Conservation (phyloP, 345 rosid species). For the Eutrema heterophyllum region DNA sequence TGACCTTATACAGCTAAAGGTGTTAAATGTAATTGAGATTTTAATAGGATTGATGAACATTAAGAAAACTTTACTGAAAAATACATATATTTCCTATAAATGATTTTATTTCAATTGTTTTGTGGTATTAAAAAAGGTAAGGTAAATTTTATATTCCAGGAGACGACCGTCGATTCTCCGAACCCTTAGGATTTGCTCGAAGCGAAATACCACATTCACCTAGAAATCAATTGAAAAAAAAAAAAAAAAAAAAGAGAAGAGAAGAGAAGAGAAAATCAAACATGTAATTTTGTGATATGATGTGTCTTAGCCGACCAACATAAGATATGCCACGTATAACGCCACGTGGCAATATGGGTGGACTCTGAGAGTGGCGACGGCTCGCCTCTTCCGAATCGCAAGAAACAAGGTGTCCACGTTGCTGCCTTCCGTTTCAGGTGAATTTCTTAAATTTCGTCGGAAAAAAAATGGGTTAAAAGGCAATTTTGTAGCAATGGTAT, state of each 20-base stretch:
- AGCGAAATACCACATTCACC: background rate
- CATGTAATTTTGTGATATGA: slow-evolving; percentile 3
- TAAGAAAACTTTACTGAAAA: too few relatives aligned
- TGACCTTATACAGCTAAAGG: background rate
- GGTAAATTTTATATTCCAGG: too few relatives aligned
- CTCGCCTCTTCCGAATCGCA: slow-evolving; percentile 2
- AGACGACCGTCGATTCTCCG: too few relatives aligned
- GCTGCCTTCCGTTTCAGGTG: background rate
- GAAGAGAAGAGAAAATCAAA: background rate
- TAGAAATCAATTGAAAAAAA: background rate
- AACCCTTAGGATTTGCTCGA: slow-evolving; percentile 1
- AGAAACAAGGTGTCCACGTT: background rate
- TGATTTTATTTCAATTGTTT: too few relatives aligned
- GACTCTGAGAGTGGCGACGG: background rate
- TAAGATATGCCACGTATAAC: slow-evolving; percentile 5
- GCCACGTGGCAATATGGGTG: slow-evolving; percentile 21
- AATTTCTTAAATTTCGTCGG: background rate
- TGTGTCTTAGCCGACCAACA: slow-evolving; percentile 1
- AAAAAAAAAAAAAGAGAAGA: background rate
- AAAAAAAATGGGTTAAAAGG: too few relatives aligned
- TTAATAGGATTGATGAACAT: too few relatives aligned
- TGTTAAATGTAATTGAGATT: background rate
- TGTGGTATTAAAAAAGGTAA: too few relatives aligned
- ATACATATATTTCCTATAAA: too few relatives aligned
- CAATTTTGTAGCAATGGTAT: background rate